Base-by-base conservation (phyloP, 2,329 filamentous ascomycete species). In the Sporothrix phasma region DNA sequence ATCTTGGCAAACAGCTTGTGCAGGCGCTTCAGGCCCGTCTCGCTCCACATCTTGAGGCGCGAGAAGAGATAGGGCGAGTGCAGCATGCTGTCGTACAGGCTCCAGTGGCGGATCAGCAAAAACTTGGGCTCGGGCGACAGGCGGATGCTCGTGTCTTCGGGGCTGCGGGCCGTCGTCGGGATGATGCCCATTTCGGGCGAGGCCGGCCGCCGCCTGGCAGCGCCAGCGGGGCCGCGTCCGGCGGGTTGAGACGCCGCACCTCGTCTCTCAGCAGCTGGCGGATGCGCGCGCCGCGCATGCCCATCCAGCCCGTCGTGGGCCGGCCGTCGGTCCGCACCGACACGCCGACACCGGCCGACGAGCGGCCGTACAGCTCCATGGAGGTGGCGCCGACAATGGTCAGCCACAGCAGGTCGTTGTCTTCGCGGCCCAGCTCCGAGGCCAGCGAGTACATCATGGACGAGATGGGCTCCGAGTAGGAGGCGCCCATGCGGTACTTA, bases 1-100 rank as follows among this genome's bases (percentile, higher is more conserved):
- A 99, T 99, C 76, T 97, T 99, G 49, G 94, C 94, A 2, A 99
- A 82, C 0, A 99, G 82, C 73, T 97, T 97, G 75, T 97, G 90
- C 22, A 99, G 79, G 61, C 93, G 85, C 74, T 95, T 96, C 62
- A 90, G 83, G 3, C 94, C 94, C 60, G 83, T 84, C 67, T 97
- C 94, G 66, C 88, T 95, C 93, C 94, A 99, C 54, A 96, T 92
- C 75, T 95, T 93, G 53, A 99, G 81, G 37, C 91, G 85, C 3
- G 93, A 90, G 66, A 95, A 93, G 4, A 99, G 84, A 72, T 97
- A 97, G 0, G 93, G 92, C 0, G 92, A 97, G 74, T 99, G 94
- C 13, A 97, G 82, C 94, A 99, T 97, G 74, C 92, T 96, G 72
- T 99, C 94, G 74, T 97, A 97, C 15, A 99, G 80, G 69, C 91